Conservation (phyloP, 2,329 filamentous ascomycete species). For the Thelonectria rubi region DNA sequence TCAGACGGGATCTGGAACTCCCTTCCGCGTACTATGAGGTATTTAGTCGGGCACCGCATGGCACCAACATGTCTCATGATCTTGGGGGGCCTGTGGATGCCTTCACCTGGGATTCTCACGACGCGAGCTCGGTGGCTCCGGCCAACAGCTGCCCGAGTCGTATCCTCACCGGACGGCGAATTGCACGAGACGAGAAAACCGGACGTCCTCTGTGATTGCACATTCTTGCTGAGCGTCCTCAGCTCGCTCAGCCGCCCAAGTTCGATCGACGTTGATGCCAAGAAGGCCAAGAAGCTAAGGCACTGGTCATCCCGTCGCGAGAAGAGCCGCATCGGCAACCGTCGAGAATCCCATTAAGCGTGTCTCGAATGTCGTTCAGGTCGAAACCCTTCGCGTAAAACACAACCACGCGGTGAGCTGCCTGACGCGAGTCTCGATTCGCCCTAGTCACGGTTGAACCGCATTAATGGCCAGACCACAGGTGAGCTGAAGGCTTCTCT, state of each 20-base stretch:
- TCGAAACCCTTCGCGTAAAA: neutral
- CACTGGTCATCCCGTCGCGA: neutral
- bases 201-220: neutral
- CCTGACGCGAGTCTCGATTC: conserved; percentile 10
- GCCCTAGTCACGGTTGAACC: neutral
- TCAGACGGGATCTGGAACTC: conserved; percentile 6
- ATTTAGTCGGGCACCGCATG: conserved; percentile 12
- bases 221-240: neutral
- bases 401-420: conserved; percentile 3
- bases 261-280: conserved; percentile 9
- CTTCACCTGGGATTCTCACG: neutral
- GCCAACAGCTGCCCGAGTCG: neutral
- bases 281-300: conserved; percentile 2
- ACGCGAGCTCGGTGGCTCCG: neutral
- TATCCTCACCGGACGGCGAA: neutral
- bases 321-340: conserved; percentile 18
- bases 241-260: neutral
- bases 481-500: neutral
- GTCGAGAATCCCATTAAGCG: neutral
- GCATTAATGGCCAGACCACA: conserved; percentile 6
- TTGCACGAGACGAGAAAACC: neutral
- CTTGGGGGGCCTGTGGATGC: neutral
- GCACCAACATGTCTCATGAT: conserved; percentile 16
- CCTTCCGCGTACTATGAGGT: conserved; percentile 5
- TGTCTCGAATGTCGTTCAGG: neutral